Evolutionary conservation across 805 yeast genomes (phyloP).

Genomic region (Cyberlindnera sargentensis): DNA sequence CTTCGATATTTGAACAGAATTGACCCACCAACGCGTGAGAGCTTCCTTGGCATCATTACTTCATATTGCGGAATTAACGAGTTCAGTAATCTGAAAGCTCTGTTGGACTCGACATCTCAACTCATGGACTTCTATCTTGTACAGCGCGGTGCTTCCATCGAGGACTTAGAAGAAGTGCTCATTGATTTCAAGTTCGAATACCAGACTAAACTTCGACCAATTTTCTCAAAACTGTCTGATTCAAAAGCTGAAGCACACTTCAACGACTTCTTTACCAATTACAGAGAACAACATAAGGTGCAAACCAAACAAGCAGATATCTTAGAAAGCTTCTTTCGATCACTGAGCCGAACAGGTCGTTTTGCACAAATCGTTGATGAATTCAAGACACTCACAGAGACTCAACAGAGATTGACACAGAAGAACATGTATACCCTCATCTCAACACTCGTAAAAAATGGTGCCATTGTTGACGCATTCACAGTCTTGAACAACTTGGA

Average conservation of each 20-base stretch:
- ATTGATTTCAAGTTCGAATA: slow-evolving; percentile 21
- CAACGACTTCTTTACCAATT: slow-evolving; percentile 13
- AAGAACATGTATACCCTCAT: slow-evolving; percentile 23
- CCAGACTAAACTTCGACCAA: slow-evolving; percentile 18
- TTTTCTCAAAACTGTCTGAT: slow-evolving; percentile 13
- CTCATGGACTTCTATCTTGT: slow-evolving; percentile 23
- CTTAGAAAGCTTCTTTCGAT: slow-evolving; percentile 14
- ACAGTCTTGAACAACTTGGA: slow-evolving; percentile 29
- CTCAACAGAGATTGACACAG: slow-evolving; percentile 13
- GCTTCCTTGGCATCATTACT: slow-evolving; percentile 22
- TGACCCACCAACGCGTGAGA: slow-evolving; percentile 22
- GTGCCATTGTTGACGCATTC: slow-evolving; percentile 25
- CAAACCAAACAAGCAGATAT: slow-evolving; percentile 16
- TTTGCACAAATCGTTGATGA: slow-evolving; percentile 7
- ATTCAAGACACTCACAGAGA: slow-evolving; percentile 7
- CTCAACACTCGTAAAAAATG: slow-evolving; percentile 19
- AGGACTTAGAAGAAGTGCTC: slow-evolving; percentile 16
- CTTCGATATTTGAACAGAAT: slow-evolving; percentile 23
- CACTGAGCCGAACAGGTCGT: slow-evolving; percentile 14
- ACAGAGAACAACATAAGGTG: slow-evolving; percentile 11
- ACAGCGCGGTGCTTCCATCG: slow-evolving; percentile 12
- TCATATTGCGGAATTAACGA: slow-evolving; percentile 15
- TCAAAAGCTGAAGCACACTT: slow-evolving; percentile 12
- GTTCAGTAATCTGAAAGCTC: not conserved
- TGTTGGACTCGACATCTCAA: slow-evolving; percentile 5